These are phyloP conservation scores for Artemisia tridentata DNA, from an alignment of 129 eudicot species.

Conservation along the genomic window DNA sequence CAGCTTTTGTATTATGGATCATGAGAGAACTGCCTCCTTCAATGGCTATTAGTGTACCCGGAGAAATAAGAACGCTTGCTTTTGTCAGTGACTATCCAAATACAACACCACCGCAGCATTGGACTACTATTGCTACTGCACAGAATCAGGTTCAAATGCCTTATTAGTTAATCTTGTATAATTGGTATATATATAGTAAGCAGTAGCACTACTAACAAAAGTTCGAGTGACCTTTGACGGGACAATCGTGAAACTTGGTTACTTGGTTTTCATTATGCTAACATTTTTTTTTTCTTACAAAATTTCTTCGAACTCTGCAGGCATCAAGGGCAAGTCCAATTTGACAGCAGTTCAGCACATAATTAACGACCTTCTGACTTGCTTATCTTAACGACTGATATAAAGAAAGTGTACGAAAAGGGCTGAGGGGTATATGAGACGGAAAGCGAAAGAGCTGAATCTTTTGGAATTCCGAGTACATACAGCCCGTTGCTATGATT, in stretches of 20 bases:
- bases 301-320: slow-evolving; percentile 30
- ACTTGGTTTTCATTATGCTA: neutral
- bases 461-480: slow-evolving; percentile 28
- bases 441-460: neutral
- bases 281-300: neutral
- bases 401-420: neutral
- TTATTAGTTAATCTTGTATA: slow-evolving; percentile 1
- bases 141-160: slow-evolving; percentile 75
- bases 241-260: neutral
- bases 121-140: slow-evolving; percentile 63
- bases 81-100: slow-evolving; percentile 56
- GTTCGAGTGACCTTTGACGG: no score
- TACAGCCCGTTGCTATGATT: slow-evolving; percentile 35
- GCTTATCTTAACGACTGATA: neutral
- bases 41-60: slow-evolving; percentile 30
- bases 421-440: slow-evolving; percentile 1
- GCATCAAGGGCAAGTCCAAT: slow-evolving; percentile 80
- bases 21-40: slow-evolving; percentile 84
- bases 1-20: slow-evolving; percentile 68
- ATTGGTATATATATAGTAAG: neutral
- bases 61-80: slow-evolving; percentile 67
- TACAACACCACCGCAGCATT: slow-evolving; percentile 48
- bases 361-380: slow-evolving; percentile 12
- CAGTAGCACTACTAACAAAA: no score
- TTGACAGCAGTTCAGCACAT: slow-evolving; percentile 33